Evolutionary conservation across 2,329 filamentous ascomycete species (phyloP).

Genomic region (Fusarium sp.): DNA sequence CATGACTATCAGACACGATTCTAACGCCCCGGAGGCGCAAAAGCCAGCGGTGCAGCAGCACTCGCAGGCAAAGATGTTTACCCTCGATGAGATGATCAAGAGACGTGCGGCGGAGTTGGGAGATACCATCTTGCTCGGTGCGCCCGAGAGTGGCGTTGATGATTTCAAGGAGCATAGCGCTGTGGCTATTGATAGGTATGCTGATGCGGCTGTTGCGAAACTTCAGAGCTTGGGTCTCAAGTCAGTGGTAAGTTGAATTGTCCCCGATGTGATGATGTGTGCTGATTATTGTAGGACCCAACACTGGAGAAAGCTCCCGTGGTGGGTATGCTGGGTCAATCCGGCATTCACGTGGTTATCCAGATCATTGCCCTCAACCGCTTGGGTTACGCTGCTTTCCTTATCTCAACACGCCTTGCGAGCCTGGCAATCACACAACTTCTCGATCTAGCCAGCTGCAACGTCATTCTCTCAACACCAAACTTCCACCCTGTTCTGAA

Average conservation of each 20-base stretch:
- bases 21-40: conserved; percentile 10
- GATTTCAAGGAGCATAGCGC: conserved; percentile 43
- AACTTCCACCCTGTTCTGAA: conserved; percentile 31
- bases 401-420: conserved; percentile 43
- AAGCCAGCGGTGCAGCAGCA: conserved; percentile 9
- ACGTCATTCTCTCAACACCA: conserved; percentile 32
- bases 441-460: conserved; percentile 24
- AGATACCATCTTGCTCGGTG: conserved; percentile 25
- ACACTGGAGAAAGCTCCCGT: conserved; percentile 29
- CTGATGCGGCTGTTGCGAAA: conserved; percentile 38
- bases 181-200: conserved; percentile 36
- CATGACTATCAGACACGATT: conserved; percentile 45
- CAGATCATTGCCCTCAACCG: conserved; percentile 42
- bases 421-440: conserved; percentile 37
- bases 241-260: conserved; percentile 24
- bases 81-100: conserved; percentile 39
- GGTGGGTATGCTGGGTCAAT: conserved; percentile 39
- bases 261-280: accelerated
- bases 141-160: conserved; percentile 23
- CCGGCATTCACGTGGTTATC: conserved; percentile 37
- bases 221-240: conserved; percentile 28
- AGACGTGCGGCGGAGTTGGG: conserved; percentile 30
- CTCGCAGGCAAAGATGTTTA: conserved; percentile 37
- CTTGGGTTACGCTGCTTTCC: conserved; percentile 38
- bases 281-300: conserved; percentile 29